Conservation (phyloP, 768 basidiomycete species). For the Sistotremastrum suecicum region DNA sequence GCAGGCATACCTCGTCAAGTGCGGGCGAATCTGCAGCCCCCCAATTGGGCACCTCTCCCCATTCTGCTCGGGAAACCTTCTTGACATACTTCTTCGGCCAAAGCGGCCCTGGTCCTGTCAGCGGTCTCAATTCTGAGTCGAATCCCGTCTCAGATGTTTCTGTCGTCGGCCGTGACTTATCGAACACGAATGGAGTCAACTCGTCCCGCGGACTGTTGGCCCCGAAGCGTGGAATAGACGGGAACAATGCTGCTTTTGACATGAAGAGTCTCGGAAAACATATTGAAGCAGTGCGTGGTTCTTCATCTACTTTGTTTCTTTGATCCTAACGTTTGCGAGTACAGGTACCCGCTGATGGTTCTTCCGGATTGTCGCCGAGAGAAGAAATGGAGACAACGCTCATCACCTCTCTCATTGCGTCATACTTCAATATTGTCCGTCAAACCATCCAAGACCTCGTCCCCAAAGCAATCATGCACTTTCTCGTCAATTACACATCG, state of each 20-base stretch:
- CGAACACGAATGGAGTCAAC: not conserved
- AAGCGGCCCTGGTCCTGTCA: constrained; percentile 54
- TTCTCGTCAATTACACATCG: constrained; percentile 92
- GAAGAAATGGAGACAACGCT: constrained; percentile 97
- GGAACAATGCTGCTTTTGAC: constrained; percentile 78
- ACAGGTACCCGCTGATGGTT: constrained; percentile 42
- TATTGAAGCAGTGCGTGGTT: constrained; percentile 77
- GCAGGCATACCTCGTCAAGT: constrained; percentile 17
- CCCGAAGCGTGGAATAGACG: constrained; percentile 53
- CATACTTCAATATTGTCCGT: constrained; percentile 91
- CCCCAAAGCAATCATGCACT: constrained; percentile 98
- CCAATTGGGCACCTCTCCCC: constrained; percentile 26
- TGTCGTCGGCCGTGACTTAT: not conserved
- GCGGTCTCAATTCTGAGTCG: constrained; percentile 4
- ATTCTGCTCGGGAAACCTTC: constrained; percentile 72
- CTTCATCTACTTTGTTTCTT: not conserved
- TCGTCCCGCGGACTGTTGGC: constrained; percentile 41
- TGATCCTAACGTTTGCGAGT: not conserved
- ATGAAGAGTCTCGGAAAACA: constrained; percentile 99
- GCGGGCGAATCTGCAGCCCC: constrained; percentile 20
- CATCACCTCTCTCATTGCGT: constrained; percentile 87
- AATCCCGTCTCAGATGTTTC: constrained; percentile 3
- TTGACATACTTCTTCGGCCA: constrained; percentile 97
- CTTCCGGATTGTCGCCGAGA: constrained; percentile 49
- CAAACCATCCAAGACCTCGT: constrained; percentile 95